phyloP scores from a whole-genome alignment of 1,284 basidiomycete genomes.

The Moesziomyces globuligerus region DNA sequence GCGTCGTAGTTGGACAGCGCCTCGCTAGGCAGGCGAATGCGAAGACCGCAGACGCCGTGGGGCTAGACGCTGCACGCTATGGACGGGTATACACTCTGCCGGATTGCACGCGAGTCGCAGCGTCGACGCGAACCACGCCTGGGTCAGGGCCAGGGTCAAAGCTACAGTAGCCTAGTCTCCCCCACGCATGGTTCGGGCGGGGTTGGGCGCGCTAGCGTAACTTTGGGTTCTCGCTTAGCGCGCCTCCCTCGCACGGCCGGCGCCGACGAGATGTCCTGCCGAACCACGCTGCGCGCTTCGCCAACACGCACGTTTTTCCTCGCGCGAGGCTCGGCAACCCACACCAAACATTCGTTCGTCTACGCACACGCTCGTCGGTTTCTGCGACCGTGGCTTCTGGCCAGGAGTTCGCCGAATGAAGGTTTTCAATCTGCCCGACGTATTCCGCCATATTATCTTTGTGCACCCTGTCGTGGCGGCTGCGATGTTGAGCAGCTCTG shows the following conservation, averaged over 20 bases:
- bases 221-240: not conserved
- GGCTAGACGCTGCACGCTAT: not conserved
- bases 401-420: too few relatives aligned
- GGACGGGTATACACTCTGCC: constrained; percentile 17
- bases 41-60: not conserved
- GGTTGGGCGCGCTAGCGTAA: not conserved
- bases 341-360: constrained; percentile 10
- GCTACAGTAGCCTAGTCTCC: not conserved
- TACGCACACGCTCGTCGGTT: not conserved
- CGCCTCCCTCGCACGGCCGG: not conserved
- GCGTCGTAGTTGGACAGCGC: not conserved
- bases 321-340: constrained; percentile 7
- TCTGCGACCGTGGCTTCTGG: too few relatives aligned
- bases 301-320: not conserved
- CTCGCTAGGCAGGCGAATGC: constrained; percentile 3
- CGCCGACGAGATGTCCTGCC: not conserved
- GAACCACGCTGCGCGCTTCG: constrained; percentile 1
- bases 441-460: too few relatives aligned
- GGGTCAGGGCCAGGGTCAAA: too few relatives aligned
- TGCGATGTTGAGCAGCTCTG: too few relatives aligned
- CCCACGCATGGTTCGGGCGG: not conserved
- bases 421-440: not conserved
- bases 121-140: not conserved
- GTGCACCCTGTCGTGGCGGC: too few relatives aligned
- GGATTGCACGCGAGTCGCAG: constrained; percentile 3